Percentiles rank a stretch among this genome's conserved stretches.
These are phyloP conservation scores for Aspergillus sp. DNA, from an alignment of 2,329 filamentous ascomycete genomes.

Conservation along the genomic window DNA sequence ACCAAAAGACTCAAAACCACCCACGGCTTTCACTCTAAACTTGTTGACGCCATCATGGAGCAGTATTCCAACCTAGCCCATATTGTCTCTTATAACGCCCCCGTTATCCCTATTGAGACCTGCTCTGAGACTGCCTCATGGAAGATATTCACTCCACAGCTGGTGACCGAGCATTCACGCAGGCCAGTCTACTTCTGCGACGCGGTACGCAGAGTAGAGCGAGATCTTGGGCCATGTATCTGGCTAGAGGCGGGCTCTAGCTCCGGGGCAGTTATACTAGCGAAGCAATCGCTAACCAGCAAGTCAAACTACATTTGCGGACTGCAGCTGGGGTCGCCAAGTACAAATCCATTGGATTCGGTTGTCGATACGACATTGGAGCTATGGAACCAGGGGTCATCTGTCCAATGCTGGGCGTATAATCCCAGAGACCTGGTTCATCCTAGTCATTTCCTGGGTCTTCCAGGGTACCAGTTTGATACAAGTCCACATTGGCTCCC, in stretches of 20 bases:
- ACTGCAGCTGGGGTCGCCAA: too few species aligned
- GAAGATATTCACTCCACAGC: neutral
- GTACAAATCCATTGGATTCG: too few species aligned
- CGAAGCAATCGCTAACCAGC: neutral
- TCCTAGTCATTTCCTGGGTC: neutral
- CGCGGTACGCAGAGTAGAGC: neutral
- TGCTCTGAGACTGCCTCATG: neutral
- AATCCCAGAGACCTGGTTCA: neutral
- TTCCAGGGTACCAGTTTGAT: conserved; percentile 3
- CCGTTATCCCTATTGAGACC: conserved; percentile 29
- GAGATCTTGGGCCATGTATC: neutral
- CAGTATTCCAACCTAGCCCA: conserved; percentile 26
- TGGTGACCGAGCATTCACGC: neutral
- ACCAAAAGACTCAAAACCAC: conserved; percentile 45
- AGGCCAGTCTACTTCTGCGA: neutral
- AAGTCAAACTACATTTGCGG: neutral
- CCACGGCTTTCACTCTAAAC: conserved; percentile 49
- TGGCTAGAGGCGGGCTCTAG: neutral
- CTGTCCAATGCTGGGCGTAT: neutral
- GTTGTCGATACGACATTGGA: neutral
- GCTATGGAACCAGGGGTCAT: neutral
- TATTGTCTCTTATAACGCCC: conserved; percentile 30
- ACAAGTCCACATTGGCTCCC: neutral
- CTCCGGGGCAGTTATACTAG: neutral
- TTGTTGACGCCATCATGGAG: conserved; percentile 39